A percentile compares a stretch with the other conserved stretches of the same genome.
Conservation (phyloP, 768 basidiomycete genomes). For the Suillus alpinus region DNA sequence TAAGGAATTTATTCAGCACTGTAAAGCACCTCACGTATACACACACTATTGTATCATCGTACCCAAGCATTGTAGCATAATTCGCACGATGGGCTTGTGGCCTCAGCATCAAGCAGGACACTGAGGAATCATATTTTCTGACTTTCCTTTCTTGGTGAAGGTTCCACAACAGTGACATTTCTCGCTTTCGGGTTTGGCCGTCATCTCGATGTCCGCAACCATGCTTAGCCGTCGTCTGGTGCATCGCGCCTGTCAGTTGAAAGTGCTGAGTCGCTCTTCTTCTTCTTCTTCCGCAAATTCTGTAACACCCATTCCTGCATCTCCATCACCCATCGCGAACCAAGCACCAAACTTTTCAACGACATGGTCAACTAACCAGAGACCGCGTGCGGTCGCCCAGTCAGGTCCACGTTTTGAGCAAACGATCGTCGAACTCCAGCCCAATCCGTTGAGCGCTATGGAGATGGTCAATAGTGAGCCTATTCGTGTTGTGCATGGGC, state of each 20-base stretch:
- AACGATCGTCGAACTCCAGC: slow-evolving; percentile 83
- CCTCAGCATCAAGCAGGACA: too few relatives aligned
- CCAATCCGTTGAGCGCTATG: slow-evolving; percentile 88
- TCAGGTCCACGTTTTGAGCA: slow-evolving; percentile 90
- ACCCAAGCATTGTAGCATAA: neutral
- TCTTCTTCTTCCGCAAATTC: slow-evolving; percentile 21
- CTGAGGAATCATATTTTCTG: too few relatives aligned
- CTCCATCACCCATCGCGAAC: slow-evolving; percentile 35
- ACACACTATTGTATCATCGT: neutral
- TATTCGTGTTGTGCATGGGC: slow-evolving; percentile 71
- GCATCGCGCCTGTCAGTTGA: slow-evolving; percentile 15
- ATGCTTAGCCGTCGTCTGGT: slow-evolving; percentile 30
- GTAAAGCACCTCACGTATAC: neutral
- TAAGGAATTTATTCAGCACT: slow-evolving; percentile 22
- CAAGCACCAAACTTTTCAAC: slow-evolving; percentile 83
- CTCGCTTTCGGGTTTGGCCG: slow-evolving; percentile 4
- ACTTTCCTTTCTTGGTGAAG: slow-evolving; percentile 16
- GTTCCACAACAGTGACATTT: neutral
- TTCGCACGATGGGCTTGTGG: neutral
- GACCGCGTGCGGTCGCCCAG: slow-evolving; percentile 54
- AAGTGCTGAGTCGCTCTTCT: slow-evolving; percentile 18
- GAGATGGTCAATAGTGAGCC: slow-evolving; percentile 85
- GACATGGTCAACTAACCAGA: slow-evolving; percentile 87
- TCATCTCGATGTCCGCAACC: slow-evolving; percentile 7
- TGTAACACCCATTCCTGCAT: slow-evolving; percentile 9